These are phyloP conservation scores for Gardenia jasminoides DNA, from an alignment of 257 asterid species.

Conservation along the genomic window DNA sequence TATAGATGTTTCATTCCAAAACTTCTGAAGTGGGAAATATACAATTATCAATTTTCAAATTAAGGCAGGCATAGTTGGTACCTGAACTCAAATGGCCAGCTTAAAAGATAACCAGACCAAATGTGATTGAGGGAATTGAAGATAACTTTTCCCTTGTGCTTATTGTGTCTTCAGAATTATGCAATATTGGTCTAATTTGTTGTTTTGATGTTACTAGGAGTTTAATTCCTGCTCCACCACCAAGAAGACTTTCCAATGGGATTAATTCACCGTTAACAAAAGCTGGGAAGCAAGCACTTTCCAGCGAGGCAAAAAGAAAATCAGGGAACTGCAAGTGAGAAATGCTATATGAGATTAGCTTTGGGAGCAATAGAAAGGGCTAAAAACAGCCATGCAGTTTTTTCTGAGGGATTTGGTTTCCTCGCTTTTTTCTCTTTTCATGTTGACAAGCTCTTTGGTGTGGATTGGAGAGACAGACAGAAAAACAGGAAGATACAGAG, in stretches of 20 bases:
- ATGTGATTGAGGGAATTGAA: background rate
- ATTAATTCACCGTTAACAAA: constrained; percentile 33
- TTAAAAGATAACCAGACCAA: background rate
- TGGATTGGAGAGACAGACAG: constrained; percentile 18
- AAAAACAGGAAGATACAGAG: constrained; percentile 12
- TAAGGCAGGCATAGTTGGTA: background rate
- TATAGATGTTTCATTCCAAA: no score
- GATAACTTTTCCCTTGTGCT: background rate
- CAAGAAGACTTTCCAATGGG: constrained; percentile 51
- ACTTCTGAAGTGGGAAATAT: no score
- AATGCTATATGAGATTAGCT: constrained; percentile 9
- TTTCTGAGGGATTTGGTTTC: constrained; percentile 15
- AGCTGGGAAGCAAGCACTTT: constrained; percentile 38
- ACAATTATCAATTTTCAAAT: background rate
- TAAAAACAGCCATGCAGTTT: constrained; percentile 12
- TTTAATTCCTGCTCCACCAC: constrained; percentile 56
- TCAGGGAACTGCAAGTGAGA: constrained; percentile 51
- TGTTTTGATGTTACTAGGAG: constrained; percentile 44
- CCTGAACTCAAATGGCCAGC: background rate
- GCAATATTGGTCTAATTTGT: background rate
- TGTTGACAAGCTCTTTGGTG: constrained; percentile 16
- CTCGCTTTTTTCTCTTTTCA: constrained; percentile 9
- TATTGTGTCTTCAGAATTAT: background rate
- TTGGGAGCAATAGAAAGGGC: constrained; percentile 9
- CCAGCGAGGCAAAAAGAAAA: constrained; percentile 49